These are phyloP conservation scores for Torulaspora pretoriensis DNA, from an alignment of 1,139 yeast genomes.

Conservation along the genomic window DNA sequence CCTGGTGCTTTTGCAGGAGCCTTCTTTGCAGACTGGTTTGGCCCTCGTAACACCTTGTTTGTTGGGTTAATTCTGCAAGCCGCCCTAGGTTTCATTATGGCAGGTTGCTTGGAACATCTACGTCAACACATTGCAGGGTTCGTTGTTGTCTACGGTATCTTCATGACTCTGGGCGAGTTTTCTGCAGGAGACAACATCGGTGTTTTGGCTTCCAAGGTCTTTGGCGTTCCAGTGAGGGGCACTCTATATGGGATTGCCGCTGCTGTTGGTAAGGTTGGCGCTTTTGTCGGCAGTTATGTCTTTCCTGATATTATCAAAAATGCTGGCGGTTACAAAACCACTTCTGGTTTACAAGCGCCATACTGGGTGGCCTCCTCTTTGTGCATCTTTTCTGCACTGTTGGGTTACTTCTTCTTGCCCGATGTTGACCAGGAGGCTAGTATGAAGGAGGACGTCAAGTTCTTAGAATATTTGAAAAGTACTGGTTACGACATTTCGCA, in stretches of 20 bases:
- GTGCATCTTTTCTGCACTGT: slow-evolving; percentile 64
- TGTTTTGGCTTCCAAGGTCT: slow-evolving; percentile 77
- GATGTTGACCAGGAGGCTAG: slow-evolving; percentile 80
- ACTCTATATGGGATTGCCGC: slow-evolving; percentile 90
- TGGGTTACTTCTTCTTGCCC: slow-evolving; percentile 72
- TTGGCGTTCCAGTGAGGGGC: slow-evolving; percentile 85
- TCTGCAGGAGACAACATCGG: slow-evolving; percentile 96
- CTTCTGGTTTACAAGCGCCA: slow-evolving; percentile 64
- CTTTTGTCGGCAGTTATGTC: slow-evolving; percentile 83
- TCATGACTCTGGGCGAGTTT: slow-evolving; percentile 81
- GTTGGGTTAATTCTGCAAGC: slow-evolving; percentile 72
- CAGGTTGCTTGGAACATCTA: slow-evolving; percentile 58
- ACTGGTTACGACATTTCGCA: slow-evolving; percentile 54
- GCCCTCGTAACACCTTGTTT: slow-evolving; percentile 76
- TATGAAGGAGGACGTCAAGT: slow-evolving; percentile 67
- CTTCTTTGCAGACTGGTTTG: slow-evolving; percentile 72
- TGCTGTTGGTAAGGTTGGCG: slow-evolving; percentile 87
- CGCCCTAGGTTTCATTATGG: slow-evolving; percentile 80
- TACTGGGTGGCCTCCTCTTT: slow-evolving; percentile 77
- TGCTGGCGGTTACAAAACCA: slow-evolving; percentile 45
- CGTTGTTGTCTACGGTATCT: slow-evolving; percentile 82
- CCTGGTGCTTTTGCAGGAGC: slow-evolving; percentile 92
- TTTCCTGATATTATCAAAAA: slow-evolving; percentile 68
- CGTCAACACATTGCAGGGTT: slow-evolving; percentile 67
- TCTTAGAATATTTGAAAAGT: slow-evolving; percentile 56